Evolutionary conservation across 2,329 filamentous ascomycete species (phyloP), one percentile per base, ranked within the genome.

Genomic region (Monilinia aucupariae): DNA sequence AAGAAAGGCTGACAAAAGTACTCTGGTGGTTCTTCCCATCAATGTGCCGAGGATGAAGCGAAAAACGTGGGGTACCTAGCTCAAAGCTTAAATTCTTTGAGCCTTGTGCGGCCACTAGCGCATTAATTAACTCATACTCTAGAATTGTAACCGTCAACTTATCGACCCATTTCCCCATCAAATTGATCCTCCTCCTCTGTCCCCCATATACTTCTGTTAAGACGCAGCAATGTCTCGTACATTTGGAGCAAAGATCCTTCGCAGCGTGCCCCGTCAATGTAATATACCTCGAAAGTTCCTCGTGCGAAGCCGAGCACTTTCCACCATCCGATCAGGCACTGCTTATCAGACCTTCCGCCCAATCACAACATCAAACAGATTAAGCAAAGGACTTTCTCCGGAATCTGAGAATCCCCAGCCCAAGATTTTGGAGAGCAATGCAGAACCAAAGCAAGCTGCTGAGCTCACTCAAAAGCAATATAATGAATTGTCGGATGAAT

Each of bases 401-500:
- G 80, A 84, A 65, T 81, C 82, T 7, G 76, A 80, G 48, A 76
- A 85, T 64, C 84, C 85, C 12, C 68, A 75, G 51, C 72, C 77
- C 48, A 78, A 80, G 67, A 69, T 80, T 65, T 73, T 76, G 54
- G 73, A 78, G 62, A 69, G 72, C 64, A 68, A 75, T 67, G 59
- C 74, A 67, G 74, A 79, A 69, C 74, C 80, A 58, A 77, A 75
- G 27, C 79, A 81, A 64, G 80, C 89, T 0, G 85, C 87, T 2
- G 81, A 89, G 55, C 79, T 97, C 66, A 83, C 84, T 2, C 84
- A 88, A 3, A 78, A 81, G 32, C 79, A 91, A 72, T 97, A 96
- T 75, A 87, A 96, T 73, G 82, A 89, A 63, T 79, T 90, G 37
- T 85, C 92, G 34, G 90, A 97, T 72, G 75, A 81, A 56, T 96